Conservation (phyloP, 1,284 basidiomycete genomes). For the Ganoderma lingzhi region DNA sequence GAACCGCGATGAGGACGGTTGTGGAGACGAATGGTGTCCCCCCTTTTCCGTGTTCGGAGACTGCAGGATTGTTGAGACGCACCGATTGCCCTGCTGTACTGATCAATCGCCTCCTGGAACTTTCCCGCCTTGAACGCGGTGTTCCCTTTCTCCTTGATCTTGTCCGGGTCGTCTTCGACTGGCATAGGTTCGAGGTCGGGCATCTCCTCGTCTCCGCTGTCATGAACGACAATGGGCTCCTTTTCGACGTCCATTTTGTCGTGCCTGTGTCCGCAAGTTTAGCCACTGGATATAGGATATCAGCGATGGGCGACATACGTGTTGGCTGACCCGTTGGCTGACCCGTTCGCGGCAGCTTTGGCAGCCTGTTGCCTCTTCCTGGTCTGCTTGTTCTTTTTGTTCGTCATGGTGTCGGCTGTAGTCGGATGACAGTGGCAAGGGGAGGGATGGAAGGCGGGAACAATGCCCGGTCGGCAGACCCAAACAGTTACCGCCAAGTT, state of each 20-base stretch:
- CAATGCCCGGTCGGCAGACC: not conserved
- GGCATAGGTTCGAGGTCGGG: conserved; percentile 14
- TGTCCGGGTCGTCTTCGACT: conserved; percentile 55
- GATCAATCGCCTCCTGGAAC: conserved; percentile 77
- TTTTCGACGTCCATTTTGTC: conserved; percentile 34
- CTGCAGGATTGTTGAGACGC: conserved; percentile 26
- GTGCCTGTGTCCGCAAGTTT: conserved; percentile 22
- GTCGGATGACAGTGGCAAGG: conserved; percentile 12
- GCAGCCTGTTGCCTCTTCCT: conserved; percentile 40
- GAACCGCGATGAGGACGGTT: not conserved
- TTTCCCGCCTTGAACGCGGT: conserved; percentile 72
- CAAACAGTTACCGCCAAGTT: not conserved
- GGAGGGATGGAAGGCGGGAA: not conserved
- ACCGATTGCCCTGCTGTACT: conserved; percentile 81
- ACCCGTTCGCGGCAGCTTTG: conserved; percentile 28
- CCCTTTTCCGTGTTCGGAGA: conserved; percentile 6
- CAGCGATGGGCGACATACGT: conserved; percentile 21
- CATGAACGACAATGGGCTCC: conserved; percentile 23
- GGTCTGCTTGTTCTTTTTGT: conserved; percentile 42
- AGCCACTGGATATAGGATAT: conserved; percentile 20
- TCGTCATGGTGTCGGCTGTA: conserved; percentile 31
- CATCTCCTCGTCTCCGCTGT: conserved; percentile 10
- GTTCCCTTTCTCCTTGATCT: conserved; percentile 79
- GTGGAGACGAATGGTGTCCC: conserved; percentile 2
- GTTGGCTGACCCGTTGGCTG: conserved; percentile 25